Conservation (phyloP, 768 basidiomycete genomes). For the Lyophyllum atratum region DNA sequence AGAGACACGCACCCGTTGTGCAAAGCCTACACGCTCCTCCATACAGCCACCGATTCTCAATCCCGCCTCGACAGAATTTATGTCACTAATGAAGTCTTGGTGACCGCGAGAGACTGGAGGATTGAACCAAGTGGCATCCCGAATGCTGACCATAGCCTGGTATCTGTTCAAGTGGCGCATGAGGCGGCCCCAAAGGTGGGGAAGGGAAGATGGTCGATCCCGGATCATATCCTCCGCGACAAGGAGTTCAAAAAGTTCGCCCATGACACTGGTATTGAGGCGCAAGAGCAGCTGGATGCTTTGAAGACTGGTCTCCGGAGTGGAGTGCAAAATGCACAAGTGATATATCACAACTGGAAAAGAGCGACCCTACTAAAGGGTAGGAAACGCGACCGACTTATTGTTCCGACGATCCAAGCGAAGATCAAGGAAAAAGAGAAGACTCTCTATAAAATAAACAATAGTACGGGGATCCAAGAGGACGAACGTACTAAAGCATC, state of each 20-base stretch:
- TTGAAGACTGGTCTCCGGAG: not conserved
- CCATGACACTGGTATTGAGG: not conserved
- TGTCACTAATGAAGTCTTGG: not conserved
- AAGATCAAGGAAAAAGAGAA: not conserved
- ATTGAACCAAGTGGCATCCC: not conserved
- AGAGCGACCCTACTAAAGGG: not conserved
- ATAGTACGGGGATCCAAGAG: not conserved
- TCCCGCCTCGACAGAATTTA: not conserved
- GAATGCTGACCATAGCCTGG: not conserved
- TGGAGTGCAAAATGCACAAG: not conserved
- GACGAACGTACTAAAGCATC: not conserved
- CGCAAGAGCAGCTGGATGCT: not conserved
- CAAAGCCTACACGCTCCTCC: not conserved
- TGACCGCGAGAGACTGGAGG: not conserved
- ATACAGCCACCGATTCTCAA: not conserved
- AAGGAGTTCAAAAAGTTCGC: not conserved
- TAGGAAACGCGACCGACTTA: not conserved
- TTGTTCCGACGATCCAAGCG: not conserved
- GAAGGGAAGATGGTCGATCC: constrained; percentile 33
- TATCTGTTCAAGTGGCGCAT: not conserved
- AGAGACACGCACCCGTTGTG: constrained; percentile 19
- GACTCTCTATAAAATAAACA: not conserved
- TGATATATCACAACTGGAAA: not conserved
- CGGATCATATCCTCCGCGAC: constrained; percentile 20
- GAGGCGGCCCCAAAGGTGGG: constrained; percentile 25